Percentiles rank a stretch among this genome's conserved stretches.
Evolutionary conservation across 495 filamentous ascomycete genomes (phyloP).

Genomic region (Penicillium nucicola): DNA sequence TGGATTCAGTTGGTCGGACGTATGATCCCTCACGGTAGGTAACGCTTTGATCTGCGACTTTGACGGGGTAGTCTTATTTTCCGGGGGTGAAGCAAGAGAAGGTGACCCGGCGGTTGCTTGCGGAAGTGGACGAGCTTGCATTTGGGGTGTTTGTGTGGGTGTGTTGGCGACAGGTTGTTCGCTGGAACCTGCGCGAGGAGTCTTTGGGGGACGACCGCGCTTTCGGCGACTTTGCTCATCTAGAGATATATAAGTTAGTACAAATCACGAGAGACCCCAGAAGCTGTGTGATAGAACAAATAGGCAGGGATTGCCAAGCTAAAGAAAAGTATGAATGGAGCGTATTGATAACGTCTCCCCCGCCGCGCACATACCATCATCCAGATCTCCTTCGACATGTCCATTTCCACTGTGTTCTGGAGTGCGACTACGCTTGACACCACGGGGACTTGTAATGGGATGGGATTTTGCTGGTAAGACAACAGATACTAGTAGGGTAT

Average conservation of each 20-base stretch:
- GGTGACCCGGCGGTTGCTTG: conserved; percentile 55
- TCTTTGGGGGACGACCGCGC: conserved; percentile 79
- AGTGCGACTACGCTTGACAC: conserved; percentile 90
- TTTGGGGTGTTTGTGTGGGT: conserved; percentile 73
- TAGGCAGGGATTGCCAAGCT: background rate
- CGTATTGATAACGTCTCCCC: conserved; percentile 7
- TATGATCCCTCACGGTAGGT: conserved; percentile 94
- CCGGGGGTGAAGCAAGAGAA: conserved; percentile 69
- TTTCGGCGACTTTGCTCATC: conserved; percentile 80
- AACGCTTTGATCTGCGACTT: conserved; percentile 90
- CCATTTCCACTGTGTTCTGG: conserved; percentile 71
- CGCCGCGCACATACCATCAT: conserved; percentile 73
- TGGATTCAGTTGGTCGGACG: conserved; percentile 88
- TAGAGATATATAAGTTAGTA: conserved; percentile 22
- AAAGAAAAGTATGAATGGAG: background rate
- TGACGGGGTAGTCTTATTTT: conserved; percentile 75
- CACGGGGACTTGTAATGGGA: conserved; percentile 61
- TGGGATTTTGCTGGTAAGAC: conserved; percentile 41
- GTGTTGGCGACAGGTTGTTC: conserved; percentile 50
- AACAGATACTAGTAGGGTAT: conserved; percentile 41
- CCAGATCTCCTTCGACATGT: conserved; percentile 58
- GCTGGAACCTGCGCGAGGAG: conserved; percentile 49
- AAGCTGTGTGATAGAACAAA: background rate
- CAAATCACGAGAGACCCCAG: background rate
- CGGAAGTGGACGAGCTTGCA: conserved; percentile 66